Conservation (phyloP, 164 flowering plant genomes). For the Brasenia schreberi region DNA sequence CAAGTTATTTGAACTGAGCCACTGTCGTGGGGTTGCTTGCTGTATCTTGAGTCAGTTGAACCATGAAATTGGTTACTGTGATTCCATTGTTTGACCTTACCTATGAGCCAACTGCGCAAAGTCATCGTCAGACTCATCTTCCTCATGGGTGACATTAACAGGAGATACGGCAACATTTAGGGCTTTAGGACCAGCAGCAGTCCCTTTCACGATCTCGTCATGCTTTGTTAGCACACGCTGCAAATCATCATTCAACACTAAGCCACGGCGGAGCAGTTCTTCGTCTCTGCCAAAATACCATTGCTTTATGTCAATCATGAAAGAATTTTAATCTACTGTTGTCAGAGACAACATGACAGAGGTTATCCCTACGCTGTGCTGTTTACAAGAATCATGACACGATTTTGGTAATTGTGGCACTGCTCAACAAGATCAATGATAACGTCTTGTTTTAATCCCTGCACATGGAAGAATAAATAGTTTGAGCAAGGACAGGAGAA, state of each 20-base stretch:
- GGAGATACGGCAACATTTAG: constrained; percentile 38
- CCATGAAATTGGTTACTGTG: not conserved
- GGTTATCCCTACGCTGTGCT: constrained; percentile 44
- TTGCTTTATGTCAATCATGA: not conserved
- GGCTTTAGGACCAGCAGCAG: constrained; percentile 9
- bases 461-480: constrained; percentile 8
- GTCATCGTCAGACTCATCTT: constrained; percentile 88
- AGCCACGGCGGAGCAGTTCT: constrained; percentile 71
- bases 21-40: not conserved
- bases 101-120: constrained; percentile 75
- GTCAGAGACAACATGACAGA: not conserved
- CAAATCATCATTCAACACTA: constrained; percentile 75
- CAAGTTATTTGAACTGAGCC: not conserved
- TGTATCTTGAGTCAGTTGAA: too few relatives aligned
- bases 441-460: constrained; percentile 77
- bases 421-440: constrained; percentile 93
- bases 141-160: constrained; percentile 69
- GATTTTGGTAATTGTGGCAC: constrained; percentile 76
- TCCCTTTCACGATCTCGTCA: constrained; percentile 63
- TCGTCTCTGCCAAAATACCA: constrained; percentile 47
- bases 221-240: constrained; percentile 71
- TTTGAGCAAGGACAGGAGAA: not conserved
- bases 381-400: constrained; percentile 72
- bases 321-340: not conserved
- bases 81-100: constrained; percentile 14